Evolutionary conservation across 495 filamentous ascomycete species (phyloP), one percentile per base, ranked within the genome.

Genomic region (Stereocaulon alpinum): DNA sequence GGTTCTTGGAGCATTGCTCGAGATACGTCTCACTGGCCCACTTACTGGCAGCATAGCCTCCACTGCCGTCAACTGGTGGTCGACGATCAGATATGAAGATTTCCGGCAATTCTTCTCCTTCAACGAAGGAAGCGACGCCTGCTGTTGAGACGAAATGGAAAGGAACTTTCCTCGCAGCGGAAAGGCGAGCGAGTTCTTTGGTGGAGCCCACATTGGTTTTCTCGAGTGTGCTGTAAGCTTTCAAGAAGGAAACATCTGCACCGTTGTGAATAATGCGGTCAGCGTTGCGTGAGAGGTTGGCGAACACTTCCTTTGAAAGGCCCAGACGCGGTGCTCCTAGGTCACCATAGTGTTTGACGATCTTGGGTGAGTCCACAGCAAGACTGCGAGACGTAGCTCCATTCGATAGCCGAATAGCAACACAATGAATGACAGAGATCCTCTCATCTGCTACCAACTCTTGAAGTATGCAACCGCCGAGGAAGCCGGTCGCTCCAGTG

Each of bases 1-100:
- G 60, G 9, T 56, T 40, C 14, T 34, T 6, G 37, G 47, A 40
- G 14, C 65, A 64, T 3, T 67, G 66, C 63, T 82, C 79, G 0
- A 84, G 67, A 27, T 72, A 64, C 7, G 53, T 56, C 66, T 85
- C 82, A 56, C 76, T 74, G 1, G 74, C 81, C 81, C 82, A 85
- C 34, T 80, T 80, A 3, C 70, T 66, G 0, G 78, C 70, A 0
- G 64, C 63, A 56, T 82, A 84, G 1, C 80, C 80, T 49, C 76
- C 64, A 2, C 62, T 56, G 18, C 66, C 67, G 18, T 69, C 68
- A 11, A 32, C 47, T 12, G 29, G 58, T 34, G 24, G 64, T 41
- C 30, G 68, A 57, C n/a, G 61, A 22, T 4, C 30, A 24, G 63
- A 29, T 64, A 67, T 4, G 42, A 54, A 54, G 42, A 17, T 29